Conservation (phyloP, 129 eudicot genomes). For the Escallonia rubra region DNA sequence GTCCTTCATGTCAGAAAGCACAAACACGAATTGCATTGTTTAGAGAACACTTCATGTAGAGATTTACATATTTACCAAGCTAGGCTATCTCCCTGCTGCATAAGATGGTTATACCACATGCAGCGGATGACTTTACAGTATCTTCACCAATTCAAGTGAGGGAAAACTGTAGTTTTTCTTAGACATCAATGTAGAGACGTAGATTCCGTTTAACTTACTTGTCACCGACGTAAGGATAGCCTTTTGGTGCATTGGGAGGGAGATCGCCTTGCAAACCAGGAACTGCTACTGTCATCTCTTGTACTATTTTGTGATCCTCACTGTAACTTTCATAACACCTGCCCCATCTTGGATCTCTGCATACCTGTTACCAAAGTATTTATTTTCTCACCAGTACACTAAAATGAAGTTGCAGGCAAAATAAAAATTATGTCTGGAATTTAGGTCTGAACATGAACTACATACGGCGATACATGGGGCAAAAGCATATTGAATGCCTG, state of each 20-base stretch:
- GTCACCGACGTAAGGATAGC: not conserved
- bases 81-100: too few relatives aligned
- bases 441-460: not conserved
- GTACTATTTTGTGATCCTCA: not conserved
- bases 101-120: too few relatives aligned
- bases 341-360: slow-evolving; percentile 12
- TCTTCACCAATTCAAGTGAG: too few relatives aligned
- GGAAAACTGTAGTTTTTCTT: too few relatives aligned
- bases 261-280: slow-evolving; percentile 1
- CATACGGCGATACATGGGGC: not conserved
- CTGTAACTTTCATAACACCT: not conserved
- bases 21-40: not conserved
- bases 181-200: too few relatives aligned
- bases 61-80: too few relatives aligned
- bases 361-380: not conserved
- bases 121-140: too few relatives aligned
- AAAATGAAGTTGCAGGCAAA: not conserved
- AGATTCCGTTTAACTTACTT: not conserved
- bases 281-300: not conserved
- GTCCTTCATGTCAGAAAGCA: not conserved
- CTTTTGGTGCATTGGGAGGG: not conserved
- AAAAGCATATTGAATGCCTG: slow-evolving; percentile 5
- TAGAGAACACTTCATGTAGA: too few relatives aligned
- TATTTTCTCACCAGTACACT: not conserved
- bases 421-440: not conserved